These are phyloP conservation scores for Chytriomyces sp. DNA, from an alignment of 192 early-diverging fungal genomes.

Conservation along the genomic window DNA sequence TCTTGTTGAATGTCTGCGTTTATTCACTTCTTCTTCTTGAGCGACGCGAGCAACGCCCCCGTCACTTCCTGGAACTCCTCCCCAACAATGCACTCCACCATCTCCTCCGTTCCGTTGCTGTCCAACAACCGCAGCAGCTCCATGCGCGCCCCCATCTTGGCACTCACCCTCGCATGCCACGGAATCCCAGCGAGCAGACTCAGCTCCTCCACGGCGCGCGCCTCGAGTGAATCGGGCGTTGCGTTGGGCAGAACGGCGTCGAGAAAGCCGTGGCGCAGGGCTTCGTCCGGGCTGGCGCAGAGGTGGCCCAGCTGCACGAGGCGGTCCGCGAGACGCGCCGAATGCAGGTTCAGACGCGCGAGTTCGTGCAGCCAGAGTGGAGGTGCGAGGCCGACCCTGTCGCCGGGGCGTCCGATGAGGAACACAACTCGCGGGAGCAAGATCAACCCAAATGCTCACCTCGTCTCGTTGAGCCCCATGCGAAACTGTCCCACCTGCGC, in stretches of 20 bases:
- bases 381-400: slow-evolving; percentile 28
- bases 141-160: slow-evolving; percentile 18
- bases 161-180: slow-evolving; percentile 19
- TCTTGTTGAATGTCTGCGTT: neutral
- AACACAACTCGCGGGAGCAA: neutral
- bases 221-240: slow-evolving; percentile 1
- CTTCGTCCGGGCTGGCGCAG: slow-evolving; percentile 18
- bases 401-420: neutral
- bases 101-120: neutral
- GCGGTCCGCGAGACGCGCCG: slow-evolving; percentile 12
- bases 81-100: slow-evolving; percentile 22
- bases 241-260: slow-evolving; percentile 12
- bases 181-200: slow-evolving; percentile 11
- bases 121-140: slow-evolving; percentile 16
- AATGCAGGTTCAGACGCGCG: slow-evolving; percentile 10
- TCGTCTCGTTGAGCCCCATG: slow-evolving; percentile 41
- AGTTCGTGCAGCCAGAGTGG: slow-evolving; percentile 28
- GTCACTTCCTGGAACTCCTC: slow-evolving; percentile 33
- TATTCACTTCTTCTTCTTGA: slow-evolving; percentile 25
- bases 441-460: neutral
- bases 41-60: slow-evolving; percentile 10
- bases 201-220: neutral
- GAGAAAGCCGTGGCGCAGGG: slow-evolving; percentile 12
- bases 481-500: neutral
- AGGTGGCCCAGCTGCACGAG: slow-evolving; percentile 21